Base-by-base conservation (phyloP, 176 grass and related monocot genomes). In the Juncus effusus region DNA sequence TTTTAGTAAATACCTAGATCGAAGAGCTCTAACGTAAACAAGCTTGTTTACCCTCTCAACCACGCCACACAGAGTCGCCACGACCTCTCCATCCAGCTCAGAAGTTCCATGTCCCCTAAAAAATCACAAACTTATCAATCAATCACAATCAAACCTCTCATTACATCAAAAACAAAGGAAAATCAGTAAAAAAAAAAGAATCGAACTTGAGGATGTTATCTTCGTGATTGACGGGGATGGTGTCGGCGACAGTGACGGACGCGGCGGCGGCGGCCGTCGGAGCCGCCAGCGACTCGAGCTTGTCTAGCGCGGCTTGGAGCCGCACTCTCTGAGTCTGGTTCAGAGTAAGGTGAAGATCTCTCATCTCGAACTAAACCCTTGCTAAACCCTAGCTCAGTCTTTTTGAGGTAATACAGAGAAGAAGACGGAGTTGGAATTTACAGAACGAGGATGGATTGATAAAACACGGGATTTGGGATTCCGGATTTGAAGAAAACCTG, bases 1-100 rank as follows among this genome's bases (percentile, higher is more conserved):
- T 16, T 55, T 57, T 70, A 15, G 3, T 8, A 13, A 54, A 11
- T 78, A 99, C 89, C 88, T 99, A 37, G 95, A 81, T 61, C 78
- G 72, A 15, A 90, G 89, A 13, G 95, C 72, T 13, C 83, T 81
- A 10, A 99, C 86, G 36, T 93, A 99, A 56, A 99, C 85, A 61
- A 99, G 83, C 68, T 99, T 99, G 78, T 99, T 83, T 40, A 99
- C 86, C 61, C 95, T 83, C 78, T 99, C 95, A 15, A 99, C 80
- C 6, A 99, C 69, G 13, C 95, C 95, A 60, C 95, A 99, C 14
- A 99, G 53, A 5, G 94, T 87, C 14, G 94, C 94, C 64, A 93
- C 85, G 59, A 99, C 85, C 78, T 99, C 72, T 35, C 85, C 88
- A 4, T 87, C 83, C 36, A 82, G 74, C 38, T 99, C 89, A 45